Percentiles rank a stretch among this genome's conserved stretches.
Evolutionary conservation across 2,329 filamentous ascomycete genomes (phyloP).

Genomic region (Paracoccidioides brasiliensis): DNA sequence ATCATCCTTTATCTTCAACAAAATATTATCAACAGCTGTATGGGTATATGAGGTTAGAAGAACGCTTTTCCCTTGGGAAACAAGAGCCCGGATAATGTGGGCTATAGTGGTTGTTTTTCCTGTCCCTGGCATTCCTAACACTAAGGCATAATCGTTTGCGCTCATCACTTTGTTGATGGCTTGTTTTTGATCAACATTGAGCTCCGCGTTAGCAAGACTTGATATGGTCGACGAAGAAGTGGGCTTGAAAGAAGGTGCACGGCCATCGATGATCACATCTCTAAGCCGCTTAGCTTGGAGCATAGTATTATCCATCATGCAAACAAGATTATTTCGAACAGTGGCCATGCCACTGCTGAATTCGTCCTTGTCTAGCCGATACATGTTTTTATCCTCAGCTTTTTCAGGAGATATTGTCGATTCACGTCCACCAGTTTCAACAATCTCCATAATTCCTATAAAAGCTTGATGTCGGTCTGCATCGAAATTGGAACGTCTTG

Average conservation of each 20-base stretch:
- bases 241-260: conserved; percentile 59
- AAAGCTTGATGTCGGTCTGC: conserved; percentile 69
- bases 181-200: conserved; percentile 76
- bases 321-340: conserved; percentile 84
- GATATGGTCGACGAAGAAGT: conserved; percentile 16
- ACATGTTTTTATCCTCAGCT: conserved; percentile 44
- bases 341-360: conserved; percentile 97
- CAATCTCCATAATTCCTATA: conserved; percentile 77
- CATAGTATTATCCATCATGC: conserved; percentile 71
- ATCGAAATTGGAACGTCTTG: conserved; percentile 63
- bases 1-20: conserved; percentile 76
- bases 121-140: conserved; percentile 94
- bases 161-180: conserved; percentile 94
- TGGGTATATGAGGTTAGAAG: conserved; percentile 92
- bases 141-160: conserved; percentile 88
- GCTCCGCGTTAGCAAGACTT: conserved; percentile 49
- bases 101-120: conserved; percentile 98
- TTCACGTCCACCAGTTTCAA: conserved; percentile 1
- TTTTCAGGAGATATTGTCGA: conserved; percentile 20
- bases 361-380: conserved; percentile 91
- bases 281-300: conserved; percentile 61
- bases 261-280: conserved; percentile 65
- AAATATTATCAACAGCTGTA: conserved; percentile 93
- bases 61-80: conserved; percentile 82
- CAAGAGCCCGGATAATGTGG: conserved; percentile 84